Evolutionary conservation across 1,284 basidiomycete genomes (phyloP).

Genomic region (Volvariella volvacea): DNA sequence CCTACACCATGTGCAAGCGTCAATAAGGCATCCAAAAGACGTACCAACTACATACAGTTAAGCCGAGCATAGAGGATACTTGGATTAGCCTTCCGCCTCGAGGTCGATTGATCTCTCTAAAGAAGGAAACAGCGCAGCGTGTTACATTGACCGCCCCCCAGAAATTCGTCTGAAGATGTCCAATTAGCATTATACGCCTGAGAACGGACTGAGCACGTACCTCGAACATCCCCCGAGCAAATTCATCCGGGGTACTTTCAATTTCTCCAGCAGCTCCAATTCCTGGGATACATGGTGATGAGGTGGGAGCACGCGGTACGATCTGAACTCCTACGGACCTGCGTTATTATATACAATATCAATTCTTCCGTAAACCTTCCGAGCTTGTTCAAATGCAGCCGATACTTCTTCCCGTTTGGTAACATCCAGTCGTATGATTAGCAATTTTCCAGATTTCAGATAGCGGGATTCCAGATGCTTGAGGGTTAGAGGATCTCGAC

Average conservation of each 20-base stretch:
- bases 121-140: conserved; percentile 24
- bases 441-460: conserved; percentile 2
- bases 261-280: conserved; percentile 22
- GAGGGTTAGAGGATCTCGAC: no score
- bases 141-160: conserved; percentile 28
- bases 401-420: conserved; percentile 20
- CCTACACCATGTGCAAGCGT: conserved; percentile 1
- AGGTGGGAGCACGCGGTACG: no score
- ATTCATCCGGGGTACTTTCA: conserved; percentile 24
- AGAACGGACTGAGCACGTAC: conserved; percentile 9
- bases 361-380: conserved; percentile 29
- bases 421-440: conserved; percentile 32
- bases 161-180: conserved; percentile 22
- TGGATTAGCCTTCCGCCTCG: conserved; percentile 26
- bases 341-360: conserved; percentile 42
- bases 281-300: no score
- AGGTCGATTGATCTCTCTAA: conserved; percentile 30
- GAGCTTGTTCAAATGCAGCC: conserved; percentile 26
- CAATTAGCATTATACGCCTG: neutral
- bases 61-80: conserved; percentile 20
- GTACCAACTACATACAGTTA: conserved; percentile 6
- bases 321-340: conserved; percentile 11
- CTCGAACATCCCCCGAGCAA: conserved; percentile 24
- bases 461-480: no score
- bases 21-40: no score